Percentiles rank a stretch among this genome's conserved stretches.
Conservation (phyloP, 78 protist genomes). For the Dictyostelium brefeldianum region DNA sequence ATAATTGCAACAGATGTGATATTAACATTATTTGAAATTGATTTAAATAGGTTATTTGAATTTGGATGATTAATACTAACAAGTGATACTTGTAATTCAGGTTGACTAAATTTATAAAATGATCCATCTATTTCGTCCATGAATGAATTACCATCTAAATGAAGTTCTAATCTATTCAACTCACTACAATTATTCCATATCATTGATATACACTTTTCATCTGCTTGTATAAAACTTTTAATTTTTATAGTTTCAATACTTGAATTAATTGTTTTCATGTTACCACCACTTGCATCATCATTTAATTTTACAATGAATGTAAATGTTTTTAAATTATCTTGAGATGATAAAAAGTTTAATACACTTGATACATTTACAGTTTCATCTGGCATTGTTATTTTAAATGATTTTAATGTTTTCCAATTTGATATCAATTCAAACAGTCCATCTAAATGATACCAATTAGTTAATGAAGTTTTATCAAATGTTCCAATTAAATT, state of each 20-base stretch:
- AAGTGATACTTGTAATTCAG: neutral
- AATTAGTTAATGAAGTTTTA: neutral
- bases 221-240: neutral
- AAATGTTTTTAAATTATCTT: neutral
- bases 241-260: neutral
- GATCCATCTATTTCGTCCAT: neutral
- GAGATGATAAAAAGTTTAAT: neutral
- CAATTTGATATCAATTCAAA: conserved; percentile 20
- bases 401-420: neutral
- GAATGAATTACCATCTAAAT: neutral
- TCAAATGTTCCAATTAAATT: neutral
- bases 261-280: neutral
- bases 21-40: neutral
- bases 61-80: conserved; percentile 7
- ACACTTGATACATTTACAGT: conserved; percentile 6
- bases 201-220: neutral
- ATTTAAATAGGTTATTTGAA: neutral
- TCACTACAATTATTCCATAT: neutral
- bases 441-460: neutral
- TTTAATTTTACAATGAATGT: conserved; percentile 8
- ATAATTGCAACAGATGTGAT: neutral
- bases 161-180: neutral
- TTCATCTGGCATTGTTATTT: conserved; percentile 1
- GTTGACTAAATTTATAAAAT: neutral
- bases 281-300: neutral